Base-by-base conservation (phyloP, 2,329 filamentous ascomycete genomes). In the Elsinoe ampelina region DNA sequence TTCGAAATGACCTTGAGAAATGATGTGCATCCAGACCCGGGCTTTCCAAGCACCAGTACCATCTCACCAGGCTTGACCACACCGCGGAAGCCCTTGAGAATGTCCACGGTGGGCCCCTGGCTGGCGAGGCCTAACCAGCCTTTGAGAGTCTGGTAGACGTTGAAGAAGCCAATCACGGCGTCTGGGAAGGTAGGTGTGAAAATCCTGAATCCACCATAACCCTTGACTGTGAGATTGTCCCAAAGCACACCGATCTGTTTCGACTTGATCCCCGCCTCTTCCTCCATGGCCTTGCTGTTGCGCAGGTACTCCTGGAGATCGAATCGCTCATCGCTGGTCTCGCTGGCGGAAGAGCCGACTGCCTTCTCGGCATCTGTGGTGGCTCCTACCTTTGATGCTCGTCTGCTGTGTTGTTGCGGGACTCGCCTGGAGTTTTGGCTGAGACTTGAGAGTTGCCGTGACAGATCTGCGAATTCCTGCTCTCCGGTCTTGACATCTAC, bases 201-300 rank as follows among this genome's bases (percentile, higher is more conserved):
- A 67, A 89, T 91, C 63, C 85, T 83, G 55, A 81, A 78, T 32
- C 88, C 87, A 20, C 87, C 86, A 61, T 85, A 80, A 12, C 89
- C 89, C 67, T 81, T 83, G 38, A 93, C 88, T 0, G 86, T 88
- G 50, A 95, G 72, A 15, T 79, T 77, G 55, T 93, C 82, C 87
- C 88, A 95, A 60, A 87, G 80, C 0, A 89, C 86, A 30, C 87
- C 77, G 59, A 90, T 86, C 63, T 86, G 83, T 74, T 95, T 95
- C 4, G 83, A 78, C 59, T 83, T 84, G 70, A 95, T 95, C 1
- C 89, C 89, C 5, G 87, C 86, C 60, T 86, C 82, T 59, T 80
- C 78, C 65, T 89, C 86, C 7, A 88, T 85, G 45, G 79, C 80
- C 57, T 86, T 78, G 57, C 83, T 83, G 2, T 88, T 87, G 43